Evolutionary conservation across 305 asterid genomes (phyloP).

Genomic region (Fraxinus velutina): DNA sequence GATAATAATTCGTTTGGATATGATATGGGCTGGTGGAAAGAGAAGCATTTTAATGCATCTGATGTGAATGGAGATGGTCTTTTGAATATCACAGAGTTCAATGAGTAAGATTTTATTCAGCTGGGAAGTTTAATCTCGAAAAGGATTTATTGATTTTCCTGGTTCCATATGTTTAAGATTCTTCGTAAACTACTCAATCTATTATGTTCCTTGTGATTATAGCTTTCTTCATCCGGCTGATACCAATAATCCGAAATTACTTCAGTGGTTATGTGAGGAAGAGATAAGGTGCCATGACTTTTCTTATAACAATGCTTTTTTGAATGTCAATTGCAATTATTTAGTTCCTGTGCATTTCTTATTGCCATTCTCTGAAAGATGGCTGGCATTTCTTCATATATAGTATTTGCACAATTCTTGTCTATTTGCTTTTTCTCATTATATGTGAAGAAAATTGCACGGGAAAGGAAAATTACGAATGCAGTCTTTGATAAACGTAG

Average conservation of each 20-base stretch:
- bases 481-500: not conserved
- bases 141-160: conserved; percentile 1
- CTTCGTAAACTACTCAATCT: conserved; percentile 13
- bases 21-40: conserved; percentile 98
- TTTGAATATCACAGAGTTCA: conserved; percentile 78
- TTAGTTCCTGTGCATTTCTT: not conserved
- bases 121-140: conserved; percentile 9
- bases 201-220: conserved; percentile 23
- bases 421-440: not conserved
- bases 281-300: conserved; percentile 66
- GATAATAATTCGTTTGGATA: conserved; percentile 63
- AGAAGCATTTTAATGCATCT: conserved; percentile 88
- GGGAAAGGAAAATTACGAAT: not conserved
- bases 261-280: conserved; percentile 81
- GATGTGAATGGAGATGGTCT: conserved; percentile 80
- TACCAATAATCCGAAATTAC: conserved; percentile 66
- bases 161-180: conserved; percentile 17
- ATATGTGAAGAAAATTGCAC: not conserved
- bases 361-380: not conserved
- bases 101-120: conserved; percentile 59
- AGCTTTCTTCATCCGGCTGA: conserved; percentile 97
- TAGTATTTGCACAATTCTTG: not conserved
- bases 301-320: conserved; percentile 10
- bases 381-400: not conserved
- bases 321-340: conserved; percentile 1